phyloP scores from a whole-genome alignment of 495 filamentous ascomycete species.

The Acidiella bohemica region DNA sequence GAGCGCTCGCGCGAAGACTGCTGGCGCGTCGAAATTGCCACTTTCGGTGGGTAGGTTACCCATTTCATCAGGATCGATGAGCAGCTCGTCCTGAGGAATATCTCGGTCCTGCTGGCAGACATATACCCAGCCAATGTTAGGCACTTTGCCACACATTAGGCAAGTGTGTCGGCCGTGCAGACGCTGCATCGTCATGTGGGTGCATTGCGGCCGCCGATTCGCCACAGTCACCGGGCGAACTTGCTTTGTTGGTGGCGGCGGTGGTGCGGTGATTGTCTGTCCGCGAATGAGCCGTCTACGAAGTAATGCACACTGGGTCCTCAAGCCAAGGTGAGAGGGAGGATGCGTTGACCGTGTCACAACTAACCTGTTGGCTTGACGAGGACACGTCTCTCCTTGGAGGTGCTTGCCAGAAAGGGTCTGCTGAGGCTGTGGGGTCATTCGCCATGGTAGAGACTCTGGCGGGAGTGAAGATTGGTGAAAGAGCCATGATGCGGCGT shows the following conservation, averaged over 20 bases:
- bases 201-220: slow-evolving; percentile 33
- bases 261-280: too few relatives aligned
- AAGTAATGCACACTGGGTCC: too few relatives aligned
- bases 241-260: neutral
- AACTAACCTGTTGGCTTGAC: too few relatives aligned
- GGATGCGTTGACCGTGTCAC: too few relatives aligned
- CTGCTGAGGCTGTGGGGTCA: neutral
- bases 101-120: slow-evolving; percentile 36
- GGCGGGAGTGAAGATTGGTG: neutral
- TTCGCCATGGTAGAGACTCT: neutral
- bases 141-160: slow-evolving; percentile 34
- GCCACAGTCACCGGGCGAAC: neutral
- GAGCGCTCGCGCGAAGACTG: slow-evolving; percentile 10
- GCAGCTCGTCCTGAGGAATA: slow-evolving; percentile 11
- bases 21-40: slow-evolving; percentile 18
- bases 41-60: slow-evolving; percentile 20
- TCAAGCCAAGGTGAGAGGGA: too few relatives aligned
- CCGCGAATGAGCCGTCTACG: too few relatives aligned
- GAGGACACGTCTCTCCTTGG: too few relatives aligned
- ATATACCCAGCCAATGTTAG: slow-evolving; percentile 52
- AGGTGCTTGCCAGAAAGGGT: slow-evolving; percentile 14
- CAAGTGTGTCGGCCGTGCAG: slow-evolving; percentile 39
- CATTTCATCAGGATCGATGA: neutral
- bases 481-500: too few relatives aligned
- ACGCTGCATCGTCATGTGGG: slow-evolving; percentile 46